Percentiles rank a stretch among this genome's conserved stretches.
These are phyloP conservation scores for Escovopsis weberi DNA, from an alignment of 2,329 filamentous ascomycete genomes.

Conservation along the genomic window DNA sequence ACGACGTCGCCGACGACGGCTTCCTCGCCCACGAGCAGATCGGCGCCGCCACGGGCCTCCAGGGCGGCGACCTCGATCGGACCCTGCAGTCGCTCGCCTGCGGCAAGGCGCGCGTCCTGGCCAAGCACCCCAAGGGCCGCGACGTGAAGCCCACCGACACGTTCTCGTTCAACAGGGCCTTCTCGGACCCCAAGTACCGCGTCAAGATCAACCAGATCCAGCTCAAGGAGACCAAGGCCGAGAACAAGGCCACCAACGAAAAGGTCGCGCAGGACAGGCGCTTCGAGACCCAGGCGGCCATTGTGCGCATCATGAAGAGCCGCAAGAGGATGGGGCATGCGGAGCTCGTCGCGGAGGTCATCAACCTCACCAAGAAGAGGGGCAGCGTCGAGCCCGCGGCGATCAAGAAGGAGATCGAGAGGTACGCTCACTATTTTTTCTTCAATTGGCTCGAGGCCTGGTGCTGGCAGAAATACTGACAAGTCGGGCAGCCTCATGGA, in stretches of 20 bases:
- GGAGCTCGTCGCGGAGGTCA: slow-evolving; percentile 84
- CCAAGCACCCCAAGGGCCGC: slow-evolving; percentile 70
- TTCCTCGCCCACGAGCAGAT: slow-evolving; percentile 65
- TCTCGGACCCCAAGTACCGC: slow-evolving; percentile 68
- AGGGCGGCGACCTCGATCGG: slow-evolving; percentile 65
- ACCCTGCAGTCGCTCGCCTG: slow-evolving; percentile 93
- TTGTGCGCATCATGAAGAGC: slow-evolving; percentile 94
- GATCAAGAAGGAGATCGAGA: slow-evolving; percentile 96
- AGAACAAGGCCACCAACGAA: slow-evolving; percentile 89
- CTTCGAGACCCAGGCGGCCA: slow-evolving; percentile 92
- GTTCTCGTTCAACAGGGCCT: slow-evolving; percentile 67
- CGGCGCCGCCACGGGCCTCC: slow-evolving; percentile 56
- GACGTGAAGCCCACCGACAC: slow-evolving; percentile 69
- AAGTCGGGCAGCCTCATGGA: slow-evolving; percentile 56
- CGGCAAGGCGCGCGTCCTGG: slow-evolving; percentile 70
- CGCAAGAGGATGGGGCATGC: slow-evolving; percentile 74
- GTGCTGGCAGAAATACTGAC: slow-evolving; percentile 1
- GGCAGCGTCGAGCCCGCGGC: slow-evolving; percentile 74
- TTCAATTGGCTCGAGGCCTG: neutral
- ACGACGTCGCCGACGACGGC: slow-evolving; percentile 52
- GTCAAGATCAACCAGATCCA: slow-evolving; percentile 99
- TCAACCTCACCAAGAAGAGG: slow-evolving; percentile 73
- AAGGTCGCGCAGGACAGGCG: slow-evolving; percentile 78
- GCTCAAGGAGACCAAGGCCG: slow-evolving; percentile 85
- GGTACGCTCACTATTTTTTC: slow-evolving; percentile 35